Evolutionary conservation across 306 rosid genomes (phyloP).

Genomic region (Glycine latifolia): DNA sequence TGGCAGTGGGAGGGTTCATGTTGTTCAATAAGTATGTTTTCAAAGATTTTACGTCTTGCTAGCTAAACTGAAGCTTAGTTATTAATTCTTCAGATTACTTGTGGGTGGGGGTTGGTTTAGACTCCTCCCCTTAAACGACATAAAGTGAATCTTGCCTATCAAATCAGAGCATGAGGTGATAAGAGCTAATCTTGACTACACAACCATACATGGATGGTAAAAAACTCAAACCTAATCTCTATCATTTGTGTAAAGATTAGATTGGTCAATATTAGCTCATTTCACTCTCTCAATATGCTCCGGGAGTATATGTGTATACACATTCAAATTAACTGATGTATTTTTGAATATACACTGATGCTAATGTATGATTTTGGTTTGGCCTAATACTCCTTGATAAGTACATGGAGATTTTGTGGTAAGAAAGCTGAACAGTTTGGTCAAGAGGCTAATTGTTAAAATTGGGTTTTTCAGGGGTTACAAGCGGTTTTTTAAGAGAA

Average conservation of each 20-base stretch:
- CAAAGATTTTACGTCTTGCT: neutral
- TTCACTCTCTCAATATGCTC: neutral
- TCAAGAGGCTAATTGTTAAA: constrained; percentile 35
- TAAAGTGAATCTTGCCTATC: neutral
- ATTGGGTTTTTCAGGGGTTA: constrained; percentile 74
- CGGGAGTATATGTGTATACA: neutral
- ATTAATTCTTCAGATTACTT: constrained; percentile 25
- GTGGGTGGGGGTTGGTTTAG: constrained; percentile 17
- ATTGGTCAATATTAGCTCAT: constrained; percentile 9
- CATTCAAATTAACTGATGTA: neutral
- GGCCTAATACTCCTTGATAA: neutral
- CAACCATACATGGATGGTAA: constrained; percentile 25
- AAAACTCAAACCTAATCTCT: neutral
- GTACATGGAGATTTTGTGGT: constrained; percentile 22
- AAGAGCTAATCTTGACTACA: constrained; percentile 5
- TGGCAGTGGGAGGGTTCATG: neutral
- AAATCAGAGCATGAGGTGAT: constrained; percentile 9
- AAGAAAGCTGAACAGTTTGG: constrained; percentile 7
- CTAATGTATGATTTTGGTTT: neutral
- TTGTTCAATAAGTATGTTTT: neutral
- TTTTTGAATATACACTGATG: neutral
- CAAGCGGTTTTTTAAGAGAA: constrained; percentile 81
- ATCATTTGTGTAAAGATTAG: constrained; percentile 2
- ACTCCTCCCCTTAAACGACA: neutral
- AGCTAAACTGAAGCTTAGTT: neutral